phyloP scores from a whole-genome alignment of 495 filamentous ascomycete species.

The Tuber umbilicatum region DNA sequence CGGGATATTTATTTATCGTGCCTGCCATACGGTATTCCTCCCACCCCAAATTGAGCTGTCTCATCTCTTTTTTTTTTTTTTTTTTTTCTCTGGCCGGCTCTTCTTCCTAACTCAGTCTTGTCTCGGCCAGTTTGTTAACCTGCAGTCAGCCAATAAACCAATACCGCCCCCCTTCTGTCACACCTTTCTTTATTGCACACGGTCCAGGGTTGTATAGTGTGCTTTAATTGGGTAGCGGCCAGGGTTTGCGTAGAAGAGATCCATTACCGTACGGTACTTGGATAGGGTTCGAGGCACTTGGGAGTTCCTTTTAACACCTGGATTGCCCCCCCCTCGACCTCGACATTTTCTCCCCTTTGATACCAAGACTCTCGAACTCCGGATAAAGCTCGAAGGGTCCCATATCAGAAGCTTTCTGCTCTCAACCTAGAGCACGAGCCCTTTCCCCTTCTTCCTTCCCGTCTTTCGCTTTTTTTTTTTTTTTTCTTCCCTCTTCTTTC shows the following conservation, averaged over 20 bases:
- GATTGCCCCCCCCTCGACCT: background rate
- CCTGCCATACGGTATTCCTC: background rate
- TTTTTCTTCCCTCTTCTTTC: background rate
- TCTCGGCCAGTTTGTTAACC: conserved; percentile 4
- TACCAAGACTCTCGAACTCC: conserved; percentile 1
- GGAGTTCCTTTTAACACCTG: conserved; percentile 2
- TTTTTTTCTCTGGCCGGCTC: background rate
- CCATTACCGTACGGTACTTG: no score
- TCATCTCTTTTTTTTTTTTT: background rate
- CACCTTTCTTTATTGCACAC: background rate
- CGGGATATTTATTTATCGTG: conserved; percentile 1
- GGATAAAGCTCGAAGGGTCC: conserved; percentile 2
- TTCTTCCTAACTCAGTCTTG: background rate
- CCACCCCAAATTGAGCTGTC: background rate
- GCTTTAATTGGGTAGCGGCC: background rate
- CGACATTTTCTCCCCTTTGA: background rate
- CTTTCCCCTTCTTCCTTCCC: background rate
- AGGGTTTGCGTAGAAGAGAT: background rate
- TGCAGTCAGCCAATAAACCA: conserved; percentile 1
- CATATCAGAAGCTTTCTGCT: background rate
- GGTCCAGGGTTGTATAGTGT: background rate
- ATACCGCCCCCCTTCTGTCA: background rate
- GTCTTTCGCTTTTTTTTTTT: background rate
- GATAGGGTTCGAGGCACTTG: background rate
- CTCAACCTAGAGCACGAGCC: conserved; percentile 1